Conservation (phyloP, 2,329 filamentous ascomycete species). For the Phaeophleospora eucalypticola region DNA sequence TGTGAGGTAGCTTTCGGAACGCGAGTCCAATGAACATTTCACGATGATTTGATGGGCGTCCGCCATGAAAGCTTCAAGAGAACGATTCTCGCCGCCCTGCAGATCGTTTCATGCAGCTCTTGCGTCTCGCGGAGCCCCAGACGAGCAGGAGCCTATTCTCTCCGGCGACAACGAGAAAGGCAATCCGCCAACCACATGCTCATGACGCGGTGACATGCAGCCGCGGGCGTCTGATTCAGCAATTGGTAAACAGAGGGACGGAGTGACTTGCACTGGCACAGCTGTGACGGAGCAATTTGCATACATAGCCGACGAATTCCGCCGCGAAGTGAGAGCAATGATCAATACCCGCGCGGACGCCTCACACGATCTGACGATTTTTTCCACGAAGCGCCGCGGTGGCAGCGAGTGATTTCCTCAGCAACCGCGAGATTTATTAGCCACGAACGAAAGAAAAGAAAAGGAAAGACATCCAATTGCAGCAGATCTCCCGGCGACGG, state of each 20-base stretch:
- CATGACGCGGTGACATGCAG: not conserved
- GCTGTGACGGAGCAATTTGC: not conserved
- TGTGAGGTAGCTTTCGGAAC: too few species aligned
- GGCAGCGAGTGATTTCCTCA: not conserved
- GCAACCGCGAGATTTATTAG: too few species aligned
- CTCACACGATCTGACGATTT: not conserved
- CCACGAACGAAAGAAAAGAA: too few species aligned
- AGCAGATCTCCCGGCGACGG: not conserved
- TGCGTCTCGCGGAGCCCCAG: too few species aligned
- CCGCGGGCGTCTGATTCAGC: not conserved
- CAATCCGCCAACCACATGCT: too few species aligned
- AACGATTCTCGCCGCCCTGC: too few species aligned
- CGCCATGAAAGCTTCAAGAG: too few species aligned
- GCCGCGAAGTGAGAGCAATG: not conserved
- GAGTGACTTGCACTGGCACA: not conserved
- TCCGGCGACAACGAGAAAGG: not conserved
- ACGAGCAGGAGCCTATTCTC: not conserved
- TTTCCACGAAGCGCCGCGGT: not conserved
- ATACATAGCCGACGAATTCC: not conserved
- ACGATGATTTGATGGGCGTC: too few species aligned
- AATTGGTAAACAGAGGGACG: not conserved
- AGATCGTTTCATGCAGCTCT: too few species aligned
- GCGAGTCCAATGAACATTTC: too few species aligned
- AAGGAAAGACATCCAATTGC: too few species aligned
- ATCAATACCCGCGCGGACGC: too few species aligned